Percentiles rank a stretch among this genome's conserved stretches.
Conservation (phyloP, 2,329 filamentous ascomycete species). For the Plectosphaerella sp. region DNA sequence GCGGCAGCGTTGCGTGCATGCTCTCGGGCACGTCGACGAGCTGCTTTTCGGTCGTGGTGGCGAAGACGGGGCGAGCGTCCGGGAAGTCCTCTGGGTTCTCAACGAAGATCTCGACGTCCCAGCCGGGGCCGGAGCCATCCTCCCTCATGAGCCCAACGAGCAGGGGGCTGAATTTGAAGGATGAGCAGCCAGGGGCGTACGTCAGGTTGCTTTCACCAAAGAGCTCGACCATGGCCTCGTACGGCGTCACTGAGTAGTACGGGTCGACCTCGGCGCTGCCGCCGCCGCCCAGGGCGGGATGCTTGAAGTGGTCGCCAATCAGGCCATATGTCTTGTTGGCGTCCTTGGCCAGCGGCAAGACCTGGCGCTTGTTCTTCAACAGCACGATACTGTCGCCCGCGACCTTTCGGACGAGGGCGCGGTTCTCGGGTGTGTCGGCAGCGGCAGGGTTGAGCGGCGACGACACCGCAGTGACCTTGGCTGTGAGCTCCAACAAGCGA, state of each 20-base stretch:
- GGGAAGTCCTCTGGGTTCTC: conserved; percentile 6
- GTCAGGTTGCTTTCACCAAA: conserved; percentile 8
- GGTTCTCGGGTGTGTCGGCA: conserved; percentile 11
- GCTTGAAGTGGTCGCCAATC: conserved; percentile 22
- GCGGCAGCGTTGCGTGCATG: conserved; percentile 7
- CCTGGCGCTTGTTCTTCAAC: conserved; percentile 56
- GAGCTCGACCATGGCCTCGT: conserved; percentile 20
- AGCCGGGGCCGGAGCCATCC: conserved; percentile 1
- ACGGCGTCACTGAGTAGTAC: conserved; percentile 22
- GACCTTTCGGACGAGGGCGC: conserved; percentile 41
- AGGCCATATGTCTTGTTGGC: not conserved
- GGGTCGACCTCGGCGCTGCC: conserved; percentile 23
- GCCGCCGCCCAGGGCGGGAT: conserved; percentile 21
- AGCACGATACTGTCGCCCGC: conserved; percentile 59
- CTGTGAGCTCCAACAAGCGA: conserved; percentile 23
- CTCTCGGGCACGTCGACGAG: conserved; percentile 11
- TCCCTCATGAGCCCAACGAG: conserved; percentile 4
- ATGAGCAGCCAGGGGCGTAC: conserved; percentile 17
- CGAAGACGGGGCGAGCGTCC: conserved; percentile 1
- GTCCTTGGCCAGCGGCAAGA: conserved; percentile 45
- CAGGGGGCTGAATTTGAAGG: conserved; percentile 10
- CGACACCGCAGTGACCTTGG: conserved; percentile 6
- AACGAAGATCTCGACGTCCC: conserved; percentile 9
- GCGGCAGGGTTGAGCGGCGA: conserved; percentile 14
- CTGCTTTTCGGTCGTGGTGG: conserved; percentile 6